phyloP scores from a whole-genome alignment of 1,284 basidiomycete genomes.

The Malassezia psittaci region DNA sequence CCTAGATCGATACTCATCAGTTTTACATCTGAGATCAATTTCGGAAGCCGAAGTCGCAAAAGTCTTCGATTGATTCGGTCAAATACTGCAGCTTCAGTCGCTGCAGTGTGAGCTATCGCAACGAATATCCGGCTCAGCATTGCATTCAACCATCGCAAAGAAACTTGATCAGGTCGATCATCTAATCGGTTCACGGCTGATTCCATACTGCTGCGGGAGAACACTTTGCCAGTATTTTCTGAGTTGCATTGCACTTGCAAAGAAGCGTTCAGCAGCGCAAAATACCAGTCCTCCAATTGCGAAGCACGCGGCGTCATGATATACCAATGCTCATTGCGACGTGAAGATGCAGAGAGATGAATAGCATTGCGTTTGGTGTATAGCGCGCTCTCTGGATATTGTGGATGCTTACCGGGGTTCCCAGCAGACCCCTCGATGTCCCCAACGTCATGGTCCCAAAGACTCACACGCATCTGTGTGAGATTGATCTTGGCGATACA shows the following conservation, averaged over 20 bases:
- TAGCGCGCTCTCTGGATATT: slow-evolving; percentile 31
- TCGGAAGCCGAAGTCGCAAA: slow-evolving; percentile 74
- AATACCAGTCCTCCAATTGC: slow-evolving; percentile 75
- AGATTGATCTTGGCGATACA: slow-evolving; percentile 43
- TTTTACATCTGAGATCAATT: slow-evolving; percentile 71
- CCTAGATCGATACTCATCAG: slow-evolving; percentile 85
- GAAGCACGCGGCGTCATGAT: slow-evolving; percentile 39
- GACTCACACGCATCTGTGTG: slow-evolving; percentile 37
- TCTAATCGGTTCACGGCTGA: slow-evolving; percentile 73
- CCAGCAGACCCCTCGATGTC: slow-evolving; percentile 20
- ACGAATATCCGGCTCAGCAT: slow-evolving; percentile 84
- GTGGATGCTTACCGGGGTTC: slow-evolving; percentile 19
- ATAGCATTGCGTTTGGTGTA: slow-evolving; percentile 44
- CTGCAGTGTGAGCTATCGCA: slow-evolving; percentile 72
- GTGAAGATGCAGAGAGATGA: slow-evolving; percentile 21
- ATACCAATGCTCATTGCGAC: slow-evolving; percentile 33
- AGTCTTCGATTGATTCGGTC: slow-evolving; percentile 84
- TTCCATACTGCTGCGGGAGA: slow-evolving; percentile 69
- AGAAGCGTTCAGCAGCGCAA: slow-evolving; percentile 64
- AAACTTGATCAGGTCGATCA: slow-evolving; percentile 83
- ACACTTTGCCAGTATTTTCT: slow-evolving; percentile 55
- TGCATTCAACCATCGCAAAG: slow-evolving; percentile 93
- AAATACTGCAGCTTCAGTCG: slow-evolving; percentile 72
- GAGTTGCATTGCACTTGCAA: neutral
- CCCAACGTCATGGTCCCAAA: slow-evolving; percentile 32